Evolutionary conservation across 805 yeast species (phyloP).

Genomic region (Yamadazyma endophytica): DNA sequence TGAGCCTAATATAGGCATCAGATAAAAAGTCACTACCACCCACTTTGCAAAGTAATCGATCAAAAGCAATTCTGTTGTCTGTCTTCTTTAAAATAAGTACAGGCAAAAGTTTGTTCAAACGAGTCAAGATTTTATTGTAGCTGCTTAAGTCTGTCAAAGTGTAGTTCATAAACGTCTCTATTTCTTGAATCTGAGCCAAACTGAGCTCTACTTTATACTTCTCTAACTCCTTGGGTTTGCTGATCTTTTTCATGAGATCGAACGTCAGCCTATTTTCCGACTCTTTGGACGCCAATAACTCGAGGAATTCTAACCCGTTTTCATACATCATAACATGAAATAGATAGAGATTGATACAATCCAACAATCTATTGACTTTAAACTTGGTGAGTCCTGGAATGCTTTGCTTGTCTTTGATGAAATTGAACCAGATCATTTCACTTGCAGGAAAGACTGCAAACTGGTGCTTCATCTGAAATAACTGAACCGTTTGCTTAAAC

Average conservation of each 20-base stretch:
- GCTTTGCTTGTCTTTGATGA: conserved; percentile 21
- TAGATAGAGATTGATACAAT: conserved; percentile 47
- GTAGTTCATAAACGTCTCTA: conserved; percentile 45
- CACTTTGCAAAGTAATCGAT: conserved; percentile 9
- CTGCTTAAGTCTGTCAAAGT: conserved; percentile 39
- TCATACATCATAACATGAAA: conserved; percentile 13
- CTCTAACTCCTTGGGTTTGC: conserved; percentile 14
- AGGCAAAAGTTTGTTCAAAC: conserved; percentile 32
- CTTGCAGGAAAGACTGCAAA: conserved; percentile 17
- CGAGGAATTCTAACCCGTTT: conserved; percentile 1
- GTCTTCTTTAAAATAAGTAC: conserved; percentile 28
- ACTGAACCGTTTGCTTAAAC: conserved; percentile 19
- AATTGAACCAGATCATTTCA: conserved; percentile 20
- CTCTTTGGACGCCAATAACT: not conserved
- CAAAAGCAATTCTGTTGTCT: conserved; percentile 24
- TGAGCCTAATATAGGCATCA: conserved; percentile 3
- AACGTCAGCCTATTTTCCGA: conserved; percentile 24
- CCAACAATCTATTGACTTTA: conserved; percentile 44
- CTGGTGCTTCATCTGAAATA: conserved; percentile 18
- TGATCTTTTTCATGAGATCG: conserved; percentile 19
- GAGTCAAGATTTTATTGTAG: conserved; percentile 23
- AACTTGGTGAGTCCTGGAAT: conserved; percentile 39
- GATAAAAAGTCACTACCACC: conserved; percentile 5
- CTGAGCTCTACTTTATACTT: conserved; percentile 23
- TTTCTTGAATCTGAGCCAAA: conserved; percentile 27